Base-by-base conservation (phyloP, 495 filamentous ascomycete species). In the Penicillium goetzii region DNA sequence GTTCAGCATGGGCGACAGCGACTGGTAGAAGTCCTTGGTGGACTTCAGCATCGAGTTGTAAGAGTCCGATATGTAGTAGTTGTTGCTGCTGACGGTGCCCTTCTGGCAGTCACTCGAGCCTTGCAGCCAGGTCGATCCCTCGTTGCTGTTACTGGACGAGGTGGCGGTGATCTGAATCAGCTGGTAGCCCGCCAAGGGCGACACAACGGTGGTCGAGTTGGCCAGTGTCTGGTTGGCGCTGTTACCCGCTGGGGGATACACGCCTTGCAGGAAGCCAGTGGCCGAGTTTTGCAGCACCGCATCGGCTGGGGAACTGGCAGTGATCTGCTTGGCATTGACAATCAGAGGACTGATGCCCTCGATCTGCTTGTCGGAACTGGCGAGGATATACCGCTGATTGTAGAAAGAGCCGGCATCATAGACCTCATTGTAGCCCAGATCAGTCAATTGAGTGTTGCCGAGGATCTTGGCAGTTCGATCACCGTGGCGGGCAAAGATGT, bases 11-110 rank as follows among this genome's bases (percentile, higher is more conserved):
- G 88, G 85, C 14, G 84, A 71, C 33, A 94, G 66, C 30, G 74
- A 79, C 68, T 82, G 60, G 81, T 93, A 92, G 79, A 93, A 89
- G 59, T 72, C 77, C 66, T 76, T 67, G 63, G 89, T 92, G 59
- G 79, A 79, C 36, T 74, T 67, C 10, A 85, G 71, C 43, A 85
- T 72, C 11, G 67, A 67, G 28, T 74, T 71, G 74, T 92, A 92
- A 32, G 88, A 79, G 15, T 75, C 58, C 9, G 88, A 88, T n/a
- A 58, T 67, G 74, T 89, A 90, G 72, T 90, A 93, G 71, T 84
- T 82, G 74, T 92, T 87, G 55, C 88, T 90, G 79, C 88, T 91
- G 59, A 84, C 71, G 9, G 80, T 76, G 28, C 89, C 88, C 64
- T 86, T 86, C 33, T 76, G 75, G 78, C 90, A 92, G 38, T 82